Evolutionary conservation across 805 yeast genomes (phyloP).

Genomic region (Kurtzmaniella fragi): DNA sequence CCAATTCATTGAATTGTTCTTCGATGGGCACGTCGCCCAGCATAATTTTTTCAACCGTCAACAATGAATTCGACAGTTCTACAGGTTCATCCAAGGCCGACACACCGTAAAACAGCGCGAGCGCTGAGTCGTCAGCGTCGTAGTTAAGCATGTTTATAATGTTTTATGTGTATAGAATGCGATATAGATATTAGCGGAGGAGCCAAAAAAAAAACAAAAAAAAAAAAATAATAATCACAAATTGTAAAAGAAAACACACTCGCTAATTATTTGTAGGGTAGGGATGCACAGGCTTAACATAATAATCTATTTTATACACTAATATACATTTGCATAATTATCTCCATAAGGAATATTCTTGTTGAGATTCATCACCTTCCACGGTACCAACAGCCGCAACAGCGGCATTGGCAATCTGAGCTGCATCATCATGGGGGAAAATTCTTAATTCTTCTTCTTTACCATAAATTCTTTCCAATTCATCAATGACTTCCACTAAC

Average conservation of each 20-base stretch:
- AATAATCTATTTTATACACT: not conserved
- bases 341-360: slow-evolving; percentile 34
- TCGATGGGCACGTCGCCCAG: slow-evolving; percentile 14
- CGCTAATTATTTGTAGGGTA: no score
- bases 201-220: not conserved
- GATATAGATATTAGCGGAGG: no score
- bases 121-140: no score
- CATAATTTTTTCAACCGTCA: not conserved
- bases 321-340: slow-evolving; percentile 7
- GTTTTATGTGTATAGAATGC: no score
- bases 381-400: slow-evolving; percentile 32
- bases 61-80: no score
- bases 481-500: slow-evolving; percentile 3
- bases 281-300: not conserved
- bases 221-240: no score
- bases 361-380: slow-evolving; percentile 24
- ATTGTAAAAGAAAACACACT: no score
- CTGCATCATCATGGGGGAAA: slow-evolving; percentile 16
- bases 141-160: no score
- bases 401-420: slow-evolving; percentile 32
- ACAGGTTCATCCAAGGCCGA: no score
- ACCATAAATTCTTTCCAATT: slow-evolving; percentile 1
- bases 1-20: slow-evolving; percentile 28
- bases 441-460: slow-evolving; percentile 4
- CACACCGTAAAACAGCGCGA: no score